Base-by-base conservation (phyloP, 768 basidiomycete species). In the Calvatia gigantea region DNA sequence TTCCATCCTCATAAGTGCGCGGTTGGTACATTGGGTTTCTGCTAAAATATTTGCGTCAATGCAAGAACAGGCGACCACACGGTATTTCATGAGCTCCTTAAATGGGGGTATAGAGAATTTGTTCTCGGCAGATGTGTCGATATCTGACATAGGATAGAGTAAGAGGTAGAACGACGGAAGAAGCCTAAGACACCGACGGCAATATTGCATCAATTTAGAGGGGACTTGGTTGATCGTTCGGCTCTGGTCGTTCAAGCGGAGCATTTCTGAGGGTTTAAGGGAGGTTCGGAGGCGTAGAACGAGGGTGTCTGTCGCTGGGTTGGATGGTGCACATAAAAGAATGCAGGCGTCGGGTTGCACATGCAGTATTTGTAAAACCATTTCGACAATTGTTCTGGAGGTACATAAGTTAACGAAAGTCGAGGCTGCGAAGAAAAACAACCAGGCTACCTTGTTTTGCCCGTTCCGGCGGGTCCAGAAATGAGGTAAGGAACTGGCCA, bases 161-260 rank as follows among this genome's bases (percentile, higher is more conserved):
- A 17, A 6, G 32, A 15, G n/a, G 33, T 25, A 53, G 31, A 45
- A 32, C n/a, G 21, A 47, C 17, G 6, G 28, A 38, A 39, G 19
- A 50, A 52, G 6, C 47, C n/a, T n/a, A 29, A 27, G 38, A 28
- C 29, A 68, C 73, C 46, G 60, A 80, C 79, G 78, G 61, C 78
- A 80, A 60, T 73, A 81, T 28, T 74, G 76, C 19, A 66, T 70
- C 29, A 81, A 71, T n/a, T 66, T 64, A 32, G 69, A 65, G 2
- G 78, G 75, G 11, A 81, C 78, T 63, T 79, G 77, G 0, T 77
- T 76, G 56, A 81, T 79, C 1, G 78, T 78, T 61, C 79, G 70
- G 49, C 75, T 76, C 6, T 69, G 73, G 35, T 79, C 75, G 49
- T 81, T 81, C 15, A 81, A 62, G 17, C 78, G 69, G 2, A 81